Conservation (phyloP, 2,329 filamentous ascomycete species). For the Botrytis byssoidea region DNA sequence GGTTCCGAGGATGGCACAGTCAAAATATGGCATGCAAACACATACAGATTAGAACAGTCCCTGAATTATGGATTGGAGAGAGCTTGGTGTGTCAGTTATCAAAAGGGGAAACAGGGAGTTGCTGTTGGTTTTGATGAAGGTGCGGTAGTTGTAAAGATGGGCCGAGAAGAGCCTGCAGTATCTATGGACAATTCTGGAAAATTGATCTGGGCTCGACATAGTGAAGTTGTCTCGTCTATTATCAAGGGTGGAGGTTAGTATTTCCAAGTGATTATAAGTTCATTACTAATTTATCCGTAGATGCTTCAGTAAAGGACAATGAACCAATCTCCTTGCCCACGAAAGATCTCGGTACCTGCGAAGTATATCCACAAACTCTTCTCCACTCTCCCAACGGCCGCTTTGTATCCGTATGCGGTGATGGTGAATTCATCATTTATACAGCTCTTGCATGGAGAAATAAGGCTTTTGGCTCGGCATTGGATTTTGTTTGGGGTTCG, state of each 20-base stretch:
- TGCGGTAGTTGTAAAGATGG: slow-evolving; percentile 96
- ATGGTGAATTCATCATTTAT: slow-evolving; percentile 99
- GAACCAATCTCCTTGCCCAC: slow-evolving; percentile 81
- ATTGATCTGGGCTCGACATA: slow-evolving; percentile 92
- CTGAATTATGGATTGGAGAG: slow-evolving; percentile 94
- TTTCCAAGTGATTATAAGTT: not conserved
- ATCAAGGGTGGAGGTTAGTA: slow-evolving; percentile 78
- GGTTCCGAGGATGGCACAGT: slow-evolving; percentile 96
- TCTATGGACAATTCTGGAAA: slow-evolving; percentile 97
- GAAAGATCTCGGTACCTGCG: slow-evolving; percentile 93
- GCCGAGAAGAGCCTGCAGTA: slow-evolving; percentile 92
- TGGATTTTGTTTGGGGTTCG: slow-evolving; percentile 95
- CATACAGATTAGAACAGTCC: slow-evolving; percentile 92
- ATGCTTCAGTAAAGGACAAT: slow-evolving; percentile 82
- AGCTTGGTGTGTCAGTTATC: slow-evolving; percentile 96
- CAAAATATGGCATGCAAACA: slow-evolving; percentile 98
- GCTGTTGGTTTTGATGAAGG: slow-evolving; percentile 97
- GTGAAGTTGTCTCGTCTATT: slow-evolving; percentile 89
- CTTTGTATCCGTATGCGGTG: slow-evolving; percentile 85
- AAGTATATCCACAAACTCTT: slow-evolving; percentile 93
- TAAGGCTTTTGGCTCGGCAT: slow-evolving; percentile 91
- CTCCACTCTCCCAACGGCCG: slow-evolving; percentile 94
- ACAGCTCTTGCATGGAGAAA: slow-evolving; percentile 95
- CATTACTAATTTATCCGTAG: slow-evolving; percentile 46
- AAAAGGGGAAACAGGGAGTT: slow-evolving; percentile 89